Evolutionary conservation across 2,329 filamentous ascomycete genomes (phyloP), one percentile per base, ranked within the genome.

Genomic region (Pseudocercospora fuligena): DNA sequence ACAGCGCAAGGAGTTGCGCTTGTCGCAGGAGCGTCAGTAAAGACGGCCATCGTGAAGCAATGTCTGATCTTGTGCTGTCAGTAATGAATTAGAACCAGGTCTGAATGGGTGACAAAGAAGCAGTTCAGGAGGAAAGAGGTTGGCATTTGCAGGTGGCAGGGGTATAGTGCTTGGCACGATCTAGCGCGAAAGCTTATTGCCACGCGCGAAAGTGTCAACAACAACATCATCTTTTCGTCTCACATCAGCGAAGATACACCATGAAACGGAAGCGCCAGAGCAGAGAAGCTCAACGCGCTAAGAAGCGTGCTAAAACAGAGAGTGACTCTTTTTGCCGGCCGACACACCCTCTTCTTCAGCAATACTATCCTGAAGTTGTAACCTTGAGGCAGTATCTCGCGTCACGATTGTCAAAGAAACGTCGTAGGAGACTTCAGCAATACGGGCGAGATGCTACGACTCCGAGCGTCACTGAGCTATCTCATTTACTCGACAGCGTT

Each of bases 401-500:
- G 14, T 74, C 73, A 23, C 69, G 70, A n/a, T 49, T 70, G 21
- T 36, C 66, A 27, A 74, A 73, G 61, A 74, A 69, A 64, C 69
- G 69, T 31, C 67, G 70, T 51, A 68, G 69, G 54, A 65, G 65
- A 65, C 58, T 75, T 11, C 69, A 71, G 47, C 70, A 70, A 31
- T 74, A 73, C 63, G 73, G 73, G 16, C 62, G 53, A 53, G 68
- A 67, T 64, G 57, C 27, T 14, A 12, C 25, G 5, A 16, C 11
- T n/a, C 51, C 68, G 5, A 23, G 21, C 12, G 68, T 73, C 6
- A 14, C 19, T 16, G 78, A 77, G 31, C 76, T 94, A 11, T 83
- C 82, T 4, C 75, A 76, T 2, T 78, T 94, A 27, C 86, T 97
- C 36, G 92, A 95, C 78, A 85, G 84, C 1, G 89, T 88, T 0